Evolutionary conservation across 1,284 basidiomycete species (phyloP).

Genomic region (Cystobasidiaceae sp.): DNA sequence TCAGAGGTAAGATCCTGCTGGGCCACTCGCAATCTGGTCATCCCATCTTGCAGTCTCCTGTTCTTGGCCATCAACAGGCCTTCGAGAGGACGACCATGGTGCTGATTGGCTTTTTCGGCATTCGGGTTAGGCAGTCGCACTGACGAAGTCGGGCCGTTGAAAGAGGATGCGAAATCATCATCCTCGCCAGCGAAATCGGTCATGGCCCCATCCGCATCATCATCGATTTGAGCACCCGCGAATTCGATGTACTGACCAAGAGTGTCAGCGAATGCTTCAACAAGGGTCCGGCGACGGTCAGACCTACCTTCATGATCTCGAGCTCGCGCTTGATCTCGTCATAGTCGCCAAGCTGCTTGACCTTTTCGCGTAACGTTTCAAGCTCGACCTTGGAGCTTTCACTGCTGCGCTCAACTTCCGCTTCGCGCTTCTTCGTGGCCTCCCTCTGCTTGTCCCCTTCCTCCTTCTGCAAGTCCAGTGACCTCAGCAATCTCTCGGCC

Average conservation of each 20-base stretch:
- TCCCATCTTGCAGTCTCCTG: conserved; percentile 84
- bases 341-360: conserved; percentile 74
- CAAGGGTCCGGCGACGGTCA: not conserved
- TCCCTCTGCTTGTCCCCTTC: conserved; percentile 54
- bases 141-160: conserved; percentile 13
- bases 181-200: conserved; percentile 60
- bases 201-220: conserved; percentile 36
- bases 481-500: conserved; percentile 61
- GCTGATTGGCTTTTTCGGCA: conserved; percentile 67
- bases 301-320: conserved; percentile 85
- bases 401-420: conserved; percentile 59
- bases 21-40: conserved; percentile 80
- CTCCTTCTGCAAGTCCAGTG: conserved; percentile 65
- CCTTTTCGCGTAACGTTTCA: conserved; percentile 59
- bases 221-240: conserved; percentile 53
- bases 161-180: conserved; percentile 38
- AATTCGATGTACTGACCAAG: conserved; percentile 81
- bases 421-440: conserved; percentile 55
- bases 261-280: not conserved
- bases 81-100: conserved; percentile 77
- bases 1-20: conserved; percentile 71
- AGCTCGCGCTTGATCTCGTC: conserved; percentile 94
- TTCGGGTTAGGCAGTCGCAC: conserved; percentile 77
- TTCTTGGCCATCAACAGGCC: conserved; percentile 87
- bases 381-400: conserved; percentile 52